Base-by-base conservation (phyloP, 2,329 filamentous ascomycete species). In the Ophiostoma pallidulum region DNA sequence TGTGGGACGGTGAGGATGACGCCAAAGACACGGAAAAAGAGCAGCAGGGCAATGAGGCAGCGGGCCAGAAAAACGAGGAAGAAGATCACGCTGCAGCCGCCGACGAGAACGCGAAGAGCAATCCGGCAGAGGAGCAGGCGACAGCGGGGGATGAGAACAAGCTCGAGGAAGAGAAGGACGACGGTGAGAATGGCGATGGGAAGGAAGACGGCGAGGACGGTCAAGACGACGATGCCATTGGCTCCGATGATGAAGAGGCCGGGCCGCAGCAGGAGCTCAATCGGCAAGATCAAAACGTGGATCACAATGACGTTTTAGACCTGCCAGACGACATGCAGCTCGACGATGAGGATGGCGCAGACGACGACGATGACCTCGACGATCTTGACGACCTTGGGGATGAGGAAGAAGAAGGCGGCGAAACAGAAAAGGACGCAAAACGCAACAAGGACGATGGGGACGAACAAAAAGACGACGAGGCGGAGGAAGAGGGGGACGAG, bases 1-100 rank as follows among this genome's bases (percentile, higher is more conserved):
- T 97, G 77, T 98, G 92, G 92, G 90, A 98, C 64, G 90, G 89
- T 33, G 81, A 82, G 39, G 81, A 84, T 45, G 82, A 87, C 37
- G 82, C 86, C 42, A 76, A 90, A 38, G 80, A 90, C 41, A 81
- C 85, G 2, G 84, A 91, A 41, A 92, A 92, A 56, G 85, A 96
- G 38, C 84, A 87, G 59, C 73, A 87, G 59, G 82, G 80, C 6
- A 80, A 89, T 47, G 75, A 87, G 50, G 70, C 84, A 18, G 82
- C 86, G 58, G 82, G 82, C 0, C 73, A 84, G 52, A 76, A 85
- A 59, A 74, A 81, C 52, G 74, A 78, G 13, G 75, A 83, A 43
- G 77, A 83, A 46, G 77, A 82, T 55, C 74, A 80, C 53, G 70
- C 73, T 8, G 58, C 56, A 57, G 72, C 74, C 8, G 67, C 69